Base-by-base conservation (phyloP, 768 basidiomycete species). In the Nidularia pulvinata region DNA sequence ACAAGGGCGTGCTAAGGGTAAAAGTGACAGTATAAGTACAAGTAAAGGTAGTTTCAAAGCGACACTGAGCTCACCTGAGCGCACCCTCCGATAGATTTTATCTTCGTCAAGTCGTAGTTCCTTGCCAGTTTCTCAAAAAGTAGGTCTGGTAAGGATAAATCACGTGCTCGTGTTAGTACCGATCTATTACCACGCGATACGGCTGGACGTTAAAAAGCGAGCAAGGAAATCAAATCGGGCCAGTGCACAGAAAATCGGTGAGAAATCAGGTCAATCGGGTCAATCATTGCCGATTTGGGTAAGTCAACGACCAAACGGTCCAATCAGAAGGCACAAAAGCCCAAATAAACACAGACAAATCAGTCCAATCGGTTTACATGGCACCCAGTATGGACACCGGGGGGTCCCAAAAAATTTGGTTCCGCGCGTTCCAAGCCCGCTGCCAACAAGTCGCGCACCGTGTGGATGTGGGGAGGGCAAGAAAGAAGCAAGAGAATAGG, bases 41-140 rank as follows among this genome's bases (percentile, higher is more conserved):
- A 25, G 25, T 25, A 25, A 25, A 25, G 4, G 25, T 1, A 2
- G 25, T 25, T 25, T 25, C 4, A 25, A 4, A 25, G 25, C 25
- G 25, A 25, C 25, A 25, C 25, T 25, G 25, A 78, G 52, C 75
- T n/a, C 54, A 86, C 88, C 78, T 91, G 91, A 1, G 92, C 89
- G 59, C 86, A 76, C 35, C 92, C 92, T 7, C 89, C 88, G 56
- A 93, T 85, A 0, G 85, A 81, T 65, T 84, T 86, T 59, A 93
- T 85, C 63, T 84, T 79, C 25, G 81, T 71, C 43, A 93, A 59
- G 65, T 93, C 90, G 60, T 87, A 80, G 59, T 79, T 86, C 69
- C 82, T 75, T 60, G 81, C 74, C 32, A 94, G 69, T 67, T 90
- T 91, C 70, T 89, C 85, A 59, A 93, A 75, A 48, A 94, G 78